A percentile compares a stretch with the other conserved stretches of the same genome.
Conservation (phyloP, 2,329 filamentous ascomycete species). For the Fusarium sp. region DNA sequence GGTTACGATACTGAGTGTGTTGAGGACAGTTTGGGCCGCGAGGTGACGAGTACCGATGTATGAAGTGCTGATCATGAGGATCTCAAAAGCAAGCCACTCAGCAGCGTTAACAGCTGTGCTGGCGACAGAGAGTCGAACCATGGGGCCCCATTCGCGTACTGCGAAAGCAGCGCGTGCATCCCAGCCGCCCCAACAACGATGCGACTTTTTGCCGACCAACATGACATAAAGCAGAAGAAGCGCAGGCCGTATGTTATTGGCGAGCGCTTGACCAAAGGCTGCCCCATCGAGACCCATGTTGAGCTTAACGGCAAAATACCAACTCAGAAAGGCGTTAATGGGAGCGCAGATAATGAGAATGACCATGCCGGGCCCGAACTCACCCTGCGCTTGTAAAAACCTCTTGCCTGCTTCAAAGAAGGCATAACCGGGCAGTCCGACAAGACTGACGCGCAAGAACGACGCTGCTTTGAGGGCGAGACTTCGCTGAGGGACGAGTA, state of each 20-base stretch:
- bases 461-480: conserved; percentile 61
- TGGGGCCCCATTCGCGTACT: conserved; percentile 56
- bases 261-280: conserved; percentile 61
- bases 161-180: conserved; percentile 51
- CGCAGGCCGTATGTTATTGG: conserved; percentile 61
- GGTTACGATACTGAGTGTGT: conserved; percentile 54
- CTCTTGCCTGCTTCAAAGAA: conserved; percentile 66
- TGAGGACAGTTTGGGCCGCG: conserved; percentile 56
- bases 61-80: conserved; percentile 59
- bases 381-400: conserved; percentile 66
- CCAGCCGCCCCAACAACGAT: conserved; percentile 54
- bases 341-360: conserved; percentile 62
- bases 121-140: conserved; percentile 54
- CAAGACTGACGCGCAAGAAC: conserved; percentile 62
- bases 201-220: conserved; percentile 53
- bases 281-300: conserved; percentile 63
- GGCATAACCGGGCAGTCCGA: conserved; percentile 65
- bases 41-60: conserved; percentile 57
- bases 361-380: conserved; percentile 63
- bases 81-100: conserved; percentile 58
- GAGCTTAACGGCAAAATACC: conserved; percentile 58
- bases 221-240: conserved; percentile 60
- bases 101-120: conserved; percentile 57
- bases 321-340: conserved; percentile 61
- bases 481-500: conserved; percentile 60